Evolutionary conservation across 495 filamentous ascomycete species (phyloP), one percentile per base, ranked within the genome.

Genomic region (Bathelium albidoporum): DNA sequence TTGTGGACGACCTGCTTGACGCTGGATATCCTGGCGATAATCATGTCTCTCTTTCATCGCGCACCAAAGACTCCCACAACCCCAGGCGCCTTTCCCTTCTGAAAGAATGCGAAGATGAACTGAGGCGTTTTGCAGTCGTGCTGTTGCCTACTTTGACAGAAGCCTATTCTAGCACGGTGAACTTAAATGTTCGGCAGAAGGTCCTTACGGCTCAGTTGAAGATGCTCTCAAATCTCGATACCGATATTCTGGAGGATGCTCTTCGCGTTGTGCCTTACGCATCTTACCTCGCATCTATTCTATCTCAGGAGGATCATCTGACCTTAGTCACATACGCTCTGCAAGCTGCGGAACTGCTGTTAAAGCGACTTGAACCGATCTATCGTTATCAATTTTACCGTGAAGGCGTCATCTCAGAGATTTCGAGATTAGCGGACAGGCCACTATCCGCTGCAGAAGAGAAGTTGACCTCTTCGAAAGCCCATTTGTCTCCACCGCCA

Each of bases 381-480:
- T 99, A 99, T 72, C 88, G 89, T 43, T 90, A 96, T 70, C 95
- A 97, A 67, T 95, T 99, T 69, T 94, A 99, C 71, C 88, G 95
- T 4, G 95, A 99, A 75, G 95, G 95, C 43, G 94, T 99, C 22
- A 92, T 99, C 68, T 81, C 89, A 0, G 95, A 97, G 73, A 92
- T 97, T 59, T 73, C 81, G 44, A 95, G 94, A 72, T 77, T 97
- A 29, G 83, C 90, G 0, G 77, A 81, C 63, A 75, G 76, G 5
- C 72, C 77, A 14, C 71, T 81, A 66, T 72, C 24, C 12, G 32
- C 59, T 49, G 2, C 36, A 7, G 62, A 64, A 18, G 60, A 61
- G 26, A 58, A 39, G 2, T 59, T 18, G 18, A 22, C 61, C 10
- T 26, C 61, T 1, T 18, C 41, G 7, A 55, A 55, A 32, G n/a